Evolutionary conservation across 352 stramenopile species (phyloP), one percentile per base, ranked within the genome.

Genomic region (Peronospora destructor): DNA sequence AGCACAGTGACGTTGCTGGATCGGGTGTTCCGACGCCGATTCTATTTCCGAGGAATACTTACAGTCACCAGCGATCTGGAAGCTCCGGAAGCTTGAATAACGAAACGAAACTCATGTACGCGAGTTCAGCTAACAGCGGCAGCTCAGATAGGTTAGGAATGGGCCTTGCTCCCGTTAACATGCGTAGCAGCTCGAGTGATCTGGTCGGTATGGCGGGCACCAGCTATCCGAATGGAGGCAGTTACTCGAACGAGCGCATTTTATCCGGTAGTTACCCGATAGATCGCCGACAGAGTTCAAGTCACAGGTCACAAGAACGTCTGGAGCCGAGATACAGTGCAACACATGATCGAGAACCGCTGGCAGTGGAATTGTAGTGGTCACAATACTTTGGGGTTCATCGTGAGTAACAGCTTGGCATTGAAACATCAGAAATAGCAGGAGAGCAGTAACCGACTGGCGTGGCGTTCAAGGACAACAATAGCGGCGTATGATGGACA

Each of bases 351-450:
- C 62, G 62, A 17, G 46, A 64, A 17, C 57, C 53, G 25, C 23
- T 65, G 26, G 58, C 62, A 13, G 59, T 71, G 13, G 63, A 71
- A 46, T 59, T 71, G 59, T 71, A 71, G 39, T 25, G 40, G 25
- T 7, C 11, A n/a, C 17, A 16, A 14, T 29, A 29, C 23, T 48
- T 32, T 26, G 45, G 30, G n/a, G 23, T 38, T 37, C 25, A 16
- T 43, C 30, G 13, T 11, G 13, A 33, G 30, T 5, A 34, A 34
- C 30, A 34, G 30, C 30, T n/a, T 36, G 11, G 12, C 28, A 32
- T 32, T 32, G 28, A 32, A 30, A 32, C 28, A 12, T 32, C 28
- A 3, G 28, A 32, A 12, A 32, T 4, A 12, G 12, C 28, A 32
- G 10, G 28, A 32, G 7, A 32, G 7, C 10, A 32, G 10, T 32